Conservation (phyloP, 2,329 filamentous ascomycete genomes). For the Colletotrichum abscissum region DNA sequence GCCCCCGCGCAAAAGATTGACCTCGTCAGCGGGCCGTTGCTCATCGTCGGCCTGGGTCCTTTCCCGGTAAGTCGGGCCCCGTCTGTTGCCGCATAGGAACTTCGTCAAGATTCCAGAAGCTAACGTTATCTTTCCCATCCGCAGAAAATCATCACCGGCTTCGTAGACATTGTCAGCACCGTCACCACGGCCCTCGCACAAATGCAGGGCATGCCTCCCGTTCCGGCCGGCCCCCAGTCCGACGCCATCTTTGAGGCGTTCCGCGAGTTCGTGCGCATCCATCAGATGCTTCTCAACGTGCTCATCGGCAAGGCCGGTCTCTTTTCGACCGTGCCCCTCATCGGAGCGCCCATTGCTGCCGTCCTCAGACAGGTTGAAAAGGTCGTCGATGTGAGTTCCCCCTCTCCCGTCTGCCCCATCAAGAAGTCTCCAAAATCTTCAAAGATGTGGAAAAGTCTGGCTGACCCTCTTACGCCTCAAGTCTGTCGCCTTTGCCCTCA, state of each 20-base stretch:
- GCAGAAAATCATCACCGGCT: conserved; percentile 44
- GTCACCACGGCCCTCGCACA: conserved; percentile 28
- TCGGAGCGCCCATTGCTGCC: conserved; percentile 42
- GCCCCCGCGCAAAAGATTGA: conserved; percentile 41
- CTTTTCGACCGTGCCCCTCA: conserved; percentile 40
- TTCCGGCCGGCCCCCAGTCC: conserved; percentile 32
- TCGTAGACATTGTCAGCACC: conserved; percentile 43
- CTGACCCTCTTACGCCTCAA: not conserved
- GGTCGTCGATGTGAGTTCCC: conserved; percentile 41
- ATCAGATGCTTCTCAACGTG: conserved; percentile 47
- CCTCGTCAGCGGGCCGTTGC: conserved; percentile 41
- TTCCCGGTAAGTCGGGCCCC: conserved; percentile 41
- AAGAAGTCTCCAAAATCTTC: too few relatives aligned
- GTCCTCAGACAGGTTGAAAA: conserved; percentile 41
- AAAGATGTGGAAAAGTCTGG: not conserved
- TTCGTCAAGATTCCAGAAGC: not conserved
- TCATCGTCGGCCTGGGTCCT: conserved; percentile 43
- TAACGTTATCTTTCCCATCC: not conserved
- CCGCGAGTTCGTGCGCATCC: conserved; percentile 43
- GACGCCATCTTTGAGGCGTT: conserved; percentile 42
- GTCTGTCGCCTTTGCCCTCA: conserved; percentile 38
- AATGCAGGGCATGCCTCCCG: conserved; percentile 36
- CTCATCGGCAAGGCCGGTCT: conserved; percentile 49
- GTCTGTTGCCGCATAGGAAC: not conserved
- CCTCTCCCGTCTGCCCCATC: too few relatives aligned